phyloP scores from a whole-genome alignment of 345 rosid species.

The Physaria fendleri region DNA sequence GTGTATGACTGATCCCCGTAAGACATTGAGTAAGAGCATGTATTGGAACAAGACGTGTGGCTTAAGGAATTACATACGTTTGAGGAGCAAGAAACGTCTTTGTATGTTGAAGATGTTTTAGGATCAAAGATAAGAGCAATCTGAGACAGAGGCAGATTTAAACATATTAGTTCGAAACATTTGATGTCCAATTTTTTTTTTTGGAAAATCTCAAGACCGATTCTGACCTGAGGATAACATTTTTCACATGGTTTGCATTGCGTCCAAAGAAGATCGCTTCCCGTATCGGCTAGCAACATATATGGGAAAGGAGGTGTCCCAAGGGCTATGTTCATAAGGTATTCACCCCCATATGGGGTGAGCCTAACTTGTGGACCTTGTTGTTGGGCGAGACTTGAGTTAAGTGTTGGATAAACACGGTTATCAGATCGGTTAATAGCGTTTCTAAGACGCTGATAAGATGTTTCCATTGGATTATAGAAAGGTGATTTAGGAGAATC shows the following conservation, averaged over 20 bases:
- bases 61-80: slow-evolving; percentile 2
- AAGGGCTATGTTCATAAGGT: slow-evolving; percentile 28
- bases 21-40: slow-evolving; percentile 3
- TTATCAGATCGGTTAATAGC: slow-evolving; percentile 25
- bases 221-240: slow-evolving; percentile 40
- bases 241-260: slow-evolving; percentile 30
- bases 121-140: slow-evolving; percentile 36
- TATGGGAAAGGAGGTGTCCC: slow-evolving; percentile 29
- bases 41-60: not conserved
- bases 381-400: no score
- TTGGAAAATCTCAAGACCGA: no score
- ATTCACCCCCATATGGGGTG: slow-evolving; percentile 12
- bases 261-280: slow-evolving; percentile 36
- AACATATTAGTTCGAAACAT: no score
- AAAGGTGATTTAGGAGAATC: slow-evolving; percentile 38
- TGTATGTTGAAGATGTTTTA: slow-evolving; percentile 36
- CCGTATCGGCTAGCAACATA: slow-evolving; percentile 25
- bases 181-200: no score
- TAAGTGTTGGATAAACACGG: slow-evolving; percentile 12
- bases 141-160: no score
- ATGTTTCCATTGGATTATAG: slow-evolving; percentile 20
- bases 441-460: slow-evolving; percentile 15
- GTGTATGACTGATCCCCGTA: slow-evolving; percentile 13
- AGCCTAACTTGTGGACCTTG: slow-evolving; percentile 16
- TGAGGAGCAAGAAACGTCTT: slow-evolving; percentile 29